A percentile compares a stretch with the other conserved stretches of the same genome.
phyloP scores from a whole-genome alignment of 192 early-diverging fungal species.

The Podila minutissima region DNA sequence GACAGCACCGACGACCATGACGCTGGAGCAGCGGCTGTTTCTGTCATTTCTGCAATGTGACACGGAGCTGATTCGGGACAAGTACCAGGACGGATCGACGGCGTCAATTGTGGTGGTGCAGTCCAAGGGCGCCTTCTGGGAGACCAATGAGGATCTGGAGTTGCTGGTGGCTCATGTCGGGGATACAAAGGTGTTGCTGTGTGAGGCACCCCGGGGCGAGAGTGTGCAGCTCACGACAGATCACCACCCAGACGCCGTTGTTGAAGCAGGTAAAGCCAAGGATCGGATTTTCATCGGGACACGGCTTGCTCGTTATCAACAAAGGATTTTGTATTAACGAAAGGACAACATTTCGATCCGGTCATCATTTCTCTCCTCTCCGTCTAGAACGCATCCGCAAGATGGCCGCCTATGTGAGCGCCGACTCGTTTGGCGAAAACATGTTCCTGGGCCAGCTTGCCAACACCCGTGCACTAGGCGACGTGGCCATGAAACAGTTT shows the following conservation, averaged over 20 bases:
- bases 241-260: slow-evolving; percentile 72
- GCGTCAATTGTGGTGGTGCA: slow-evolving; percentile 72
- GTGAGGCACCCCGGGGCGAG: slow-evolving; percentile 67
- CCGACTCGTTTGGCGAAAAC: slow-evolving; percentile 82
- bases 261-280: slow-evolving; percentile 41
- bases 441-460: slow-evolving; percentile 72
- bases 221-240: slow-evolving; percentile 66
- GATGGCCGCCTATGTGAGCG: slow-evolving; percentile 76
- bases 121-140: slow-evolving; percentile 76
- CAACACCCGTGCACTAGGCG: slow-evolving; percentile 75
- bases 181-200: slow-evolving; percentile 69
- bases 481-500: slow-evolving; percentile 73
- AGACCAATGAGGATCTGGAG: slow-evolving; percentile 64
- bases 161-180: slow-evolving; percentile 76
- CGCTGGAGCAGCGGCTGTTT: slow-evolving; percentile 73
- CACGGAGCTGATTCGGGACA: slow-evolving; percentile 49
- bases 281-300: not conserved
- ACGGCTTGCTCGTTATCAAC: not conserved
- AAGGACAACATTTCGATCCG: not conserved
- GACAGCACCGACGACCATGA: slow-evolving; percentile 48
- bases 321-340: not conserved
- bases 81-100: slow-evolving; percentile 70
- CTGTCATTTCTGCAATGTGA: slow-evolving; percentile 73
- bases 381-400: slow-evolving; percentile 70
- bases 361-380: not conserved